Evolutionary conservation across 306 rosid species (phyloP), one percentile per base, ranked within the genome.

Genomic region (Acacia confusa): DNA sequence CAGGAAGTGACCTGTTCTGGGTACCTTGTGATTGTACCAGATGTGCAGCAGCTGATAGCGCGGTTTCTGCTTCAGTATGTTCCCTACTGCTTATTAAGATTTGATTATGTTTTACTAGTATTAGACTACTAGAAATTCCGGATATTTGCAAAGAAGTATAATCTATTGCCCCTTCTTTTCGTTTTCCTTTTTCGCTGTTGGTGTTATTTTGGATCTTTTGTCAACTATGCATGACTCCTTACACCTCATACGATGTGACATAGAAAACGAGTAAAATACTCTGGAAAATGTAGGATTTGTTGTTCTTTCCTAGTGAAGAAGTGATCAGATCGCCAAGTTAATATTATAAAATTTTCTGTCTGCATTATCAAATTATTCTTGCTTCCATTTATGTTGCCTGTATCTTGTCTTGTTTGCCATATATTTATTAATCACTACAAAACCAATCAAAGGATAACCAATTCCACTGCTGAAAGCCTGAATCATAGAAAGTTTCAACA

Each of bases 1-100:
- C 99, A 0, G 99, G 99, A 75, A 95, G 97, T 86, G 97, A 93
- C 82, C 84, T 95, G 27, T 89, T 95, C 74, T 95, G 99, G 99
- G 97, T 95, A 32, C 99, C 99, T 41, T 95, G 99, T 88, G 97
- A 93, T 61, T 93, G 97, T 69, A 90, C 79, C 78, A 88, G 84
- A 86, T 93, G 97, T 78, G 93, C 97, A 19, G 86, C 96, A 44
- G 80, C 87, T 6, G 91, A 78, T 74, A 89, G 90, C 82, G 38
- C 94, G 4, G 84, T 87, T 30, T 90, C 83, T 76, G 85, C 94
- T 82, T 84, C 95, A 12, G 97, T 92, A 90, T 68, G 90, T 43
- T 67, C 10, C 27, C 32, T 66, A 53, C 36, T 69, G 16, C 22
- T 16, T 9, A 4, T 2, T 20, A 53, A 53, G 24, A 53, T 57